Base-by-base conservation (phyloP, 805 yeast genomes). In the Metschnikowia koreensis region DNA sequence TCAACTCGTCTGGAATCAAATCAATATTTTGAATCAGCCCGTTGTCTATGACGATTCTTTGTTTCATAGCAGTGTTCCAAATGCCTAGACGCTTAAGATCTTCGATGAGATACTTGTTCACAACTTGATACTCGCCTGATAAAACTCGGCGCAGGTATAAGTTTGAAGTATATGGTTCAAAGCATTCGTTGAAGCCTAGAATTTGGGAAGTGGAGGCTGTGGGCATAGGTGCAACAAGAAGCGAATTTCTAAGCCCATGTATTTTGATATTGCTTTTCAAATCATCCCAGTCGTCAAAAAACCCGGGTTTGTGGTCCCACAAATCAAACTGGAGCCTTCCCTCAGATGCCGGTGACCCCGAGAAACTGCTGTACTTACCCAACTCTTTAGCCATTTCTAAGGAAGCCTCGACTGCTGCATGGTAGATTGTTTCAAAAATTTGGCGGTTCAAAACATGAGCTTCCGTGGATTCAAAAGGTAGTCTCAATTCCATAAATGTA, bases 181-280 rank as follows among this genome's bases (percentile, higher is more conserved):
- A 93, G 71, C 97, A 92, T 73, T 93, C 98, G 61, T 84, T 92
- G 75, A 81, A 89, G 38, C 97, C 98, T 47, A 93, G 76, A 47
- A 93, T 92, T 74, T 91, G 97, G 3, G 98, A 93, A 1, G 98
- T 93, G 1, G 97, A 90, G 1, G 98, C 98, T 15, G 98, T 93
- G 41, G 98, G 98, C 98, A 93, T 93, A 48, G 97, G 94, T 1
- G 96, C 97, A 34, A 92, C 88, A 15, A 92, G 68, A 51, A 93
- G 72, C 5, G 97, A 93, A 74, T 93, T 93, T 64, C 97, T 77
- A 40, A 93, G 62, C 44, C 98, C 98, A 62, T 82, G 70, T 55
- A 71, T 68, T 47, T 71, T 71, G 54, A 93, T 76, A 39, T 81
- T 72, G 10, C 70, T 73, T 69, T 87, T 90, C 60, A 90, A 69